Base-by-base conservation (phyloP, 2,329 filamentous ascomycete genomes). In the Phoma sp. region DNA sequence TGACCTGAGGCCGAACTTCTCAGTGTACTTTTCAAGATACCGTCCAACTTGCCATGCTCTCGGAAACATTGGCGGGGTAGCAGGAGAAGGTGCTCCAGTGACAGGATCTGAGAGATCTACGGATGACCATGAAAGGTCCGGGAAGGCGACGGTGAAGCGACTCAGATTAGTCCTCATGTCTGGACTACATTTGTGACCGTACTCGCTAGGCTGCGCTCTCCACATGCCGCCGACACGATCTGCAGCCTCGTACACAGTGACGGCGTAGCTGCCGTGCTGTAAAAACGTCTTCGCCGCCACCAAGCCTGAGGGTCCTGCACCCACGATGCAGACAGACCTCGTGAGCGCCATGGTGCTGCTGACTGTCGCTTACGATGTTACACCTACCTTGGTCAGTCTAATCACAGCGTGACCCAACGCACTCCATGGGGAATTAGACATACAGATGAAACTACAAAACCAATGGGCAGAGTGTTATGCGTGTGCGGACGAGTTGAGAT, bases 141-240 rank as follows among this genome's bases (percentile, higher is more conserved):
- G 73, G 60, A 81, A 80, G 6, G 71, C 70, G 60, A 95, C 86
- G 0, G 90, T 91, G 73, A 92, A 91, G 40, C 84, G 84, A 76
- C 89, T 92, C 66, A 93, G 85, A 71, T 96, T 96, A 4, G 85
- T 85, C 15, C 84, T 80, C 65, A 79, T 81, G 4, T 76, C 61
- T 6, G 77, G 74, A 81, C 90, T 89, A 47, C 89, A 81, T 8
- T 88, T 88, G 58, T 89, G 85, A 15, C 78, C 80, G 12, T 75
- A 73, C n/a, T 74, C 71, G 1, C 78, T 76, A 37, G 69, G 65
- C 15, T 68, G 62, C 12, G 73, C 63, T 3, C 88, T 88, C 91
- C 91, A 96, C n/a, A 95, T 83, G 0, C 91, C 91, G 10, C 91
- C 91, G 15, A 94, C 81, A 35, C 84, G 81, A 31, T 80, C 68